A percentile compares a stretch with the other conserved stretches of the same genome.
Evolutionary conservation across 352 stramenopile genomes (phyloP).

Genomic region (Phytophthora sansomeana): DNA sequence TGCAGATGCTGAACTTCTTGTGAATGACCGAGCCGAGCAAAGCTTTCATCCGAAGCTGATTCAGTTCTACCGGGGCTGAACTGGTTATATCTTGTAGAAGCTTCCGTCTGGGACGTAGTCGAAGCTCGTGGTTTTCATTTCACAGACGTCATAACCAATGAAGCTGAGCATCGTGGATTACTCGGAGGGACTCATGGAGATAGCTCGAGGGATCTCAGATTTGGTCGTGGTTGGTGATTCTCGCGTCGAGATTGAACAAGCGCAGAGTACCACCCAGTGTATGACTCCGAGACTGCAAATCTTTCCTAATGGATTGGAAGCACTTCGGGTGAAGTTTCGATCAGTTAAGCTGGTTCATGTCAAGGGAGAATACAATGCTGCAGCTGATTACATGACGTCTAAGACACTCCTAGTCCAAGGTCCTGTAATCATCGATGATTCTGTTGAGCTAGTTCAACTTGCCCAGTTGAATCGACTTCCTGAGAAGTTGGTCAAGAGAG

Average conservation of each 20-base stretch:
- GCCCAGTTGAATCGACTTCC: neutral
- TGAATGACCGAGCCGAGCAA: too few species aligned
- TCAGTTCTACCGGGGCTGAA: too few species aligned
- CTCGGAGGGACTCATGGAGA: neutral
- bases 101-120: too few species aligned
- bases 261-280: slow-evolving; percentile 9
- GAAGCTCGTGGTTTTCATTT: neutral
- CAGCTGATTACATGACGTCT: neutral
- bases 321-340: too few species aligned
- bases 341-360: slow-evolving; percentile 9
- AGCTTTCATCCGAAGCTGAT: too few species aligned
- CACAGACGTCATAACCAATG: too few species aligned
- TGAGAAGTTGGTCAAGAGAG: too few species aligned
- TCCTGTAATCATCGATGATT: neutral
- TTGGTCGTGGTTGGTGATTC: slow-evolving; percentile 3
- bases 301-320: neutral
- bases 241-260: slow-evolving; percentile 10
- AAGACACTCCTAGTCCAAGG: neutral
- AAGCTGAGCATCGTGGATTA: too few species aligned
- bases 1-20: too few species aligned
- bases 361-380: neutral
- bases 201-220: slow-evolving; percentile 4
- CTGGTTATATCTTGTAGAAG: too few species aligned
- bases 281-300: slow-evolving; percentile 3
- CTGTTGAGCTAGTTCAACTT: neutral